Base-by-base conservation (phyloP, 2,329 filamentous ascomycete genomes). In the Cercospora citrullina region DNA sequence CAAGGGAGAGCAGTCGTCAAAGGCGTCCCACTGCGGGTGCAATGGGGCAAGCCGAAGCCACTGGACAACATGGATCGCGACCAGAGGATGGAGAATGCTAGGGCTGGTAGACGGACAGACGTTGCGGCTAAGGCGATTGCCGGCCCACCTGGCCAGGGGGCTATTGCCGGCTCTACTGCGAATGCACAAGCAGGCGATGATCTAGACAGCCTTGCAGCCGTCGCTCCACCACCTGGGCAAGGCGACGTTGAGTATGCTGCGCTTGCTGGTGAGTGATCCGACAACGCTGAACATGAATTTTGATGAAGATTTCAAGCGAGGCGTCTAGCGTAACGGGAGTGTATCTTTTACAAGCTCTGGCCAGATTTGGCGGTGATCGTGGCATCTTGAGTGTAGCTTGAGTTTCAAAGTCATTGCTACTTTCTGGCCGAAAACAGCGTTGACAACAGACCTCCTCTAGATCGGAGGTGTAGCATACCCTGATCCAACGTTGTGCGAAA, bases 11-110 rank as follows among this genome's bases (percentile, higher is more conserved):
- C 93, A 0, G 88, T 98, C 6, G 92, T 99, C 74, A 90, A 93
- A 39, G 95, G 95, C 3, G 97, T 94, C 74, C 95, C 95, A 0
- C 80, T 99, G 69, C 86, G 94, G 33, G 89, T 99, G 18, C 90
- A 93, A 71, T 99, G 95, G 95, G 94, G 94, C 16, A 90, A 91
- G 77, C 94, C 96, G 16, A 95, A 93, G 82, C 91, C 94, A 1
- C 85, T 99, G 65, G 95, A 97, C 66, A 96, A 88, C 26, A 91
- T 98, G 89, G 92, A 96, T 71, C 90, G 90, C 69, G 93, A 97
- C 64, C 87, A 96, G 78, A 87, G 94, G 53, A 85, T 90, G 72
- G 87, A 91, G 75, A 93, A 96, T 83, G 89, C 94, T 23, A 87
- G 89, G 39, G 93, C 96, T 75, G 94, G 91, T 2, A 83, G 91